These are phyloP conservation scores for Vicia faba DNA, from an alignment of 306 rosid species.

Conservation along the genomic window DNA sequence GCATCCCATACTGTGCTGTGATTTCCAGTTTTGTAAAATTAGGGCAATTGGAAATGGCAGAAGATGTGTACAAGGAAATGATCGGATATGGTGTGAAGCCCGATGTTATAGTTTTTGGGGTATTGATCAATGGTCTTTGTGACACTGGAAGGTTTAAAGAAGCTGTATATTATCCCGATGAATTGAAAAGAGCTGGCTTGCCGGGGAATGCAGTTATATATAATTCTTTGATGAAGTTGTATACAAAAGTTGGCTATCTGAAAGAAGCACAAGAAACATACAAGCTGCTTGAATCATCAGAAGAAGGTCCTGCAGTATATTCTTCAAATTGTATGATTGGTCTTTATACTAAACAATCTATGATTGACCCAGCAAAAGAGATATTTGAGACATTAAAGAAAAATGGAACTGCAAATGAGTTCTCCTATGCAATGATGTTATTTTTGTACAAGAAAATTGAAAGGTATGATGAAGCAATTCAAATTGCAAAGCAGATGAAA, in stretches of 20 bases:
- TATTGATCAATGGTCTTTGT: slow-evolving; percentile 80
- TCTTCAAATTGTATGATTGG: slow-evolving; percentile 90
- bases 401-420: slow-evolving; percentile 73
- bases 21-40: slow-evolving; percentile 77
- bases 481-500: slow-evolving; percentile 72
- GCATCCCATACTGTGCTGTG: slow-evolving; percentile 70
- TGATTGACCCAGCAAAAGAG: slow-evolving; percentile 73
- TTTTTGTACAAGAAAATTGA: slow-evolving; percentile 76
- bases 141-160: slow-evolving; percentile 68
- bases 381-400: slow-evolving; percentile 65
- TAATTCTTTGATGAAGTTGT: slow-evolving; percentile 83
- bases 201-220: slow-evolving; percentile 69
- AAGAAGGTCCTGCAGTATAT: slow-evolving; percentile 65
- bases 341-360: slow-evolving; percentile 67
- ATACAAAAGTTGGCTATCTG: slow-evolving; percentile 72
- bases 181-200: slow-evolving; percentile 66
- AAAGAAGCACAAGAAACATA: slow-evolving; percentile 76
- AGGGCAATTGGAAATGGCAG: slow-evolving; percentile 75
- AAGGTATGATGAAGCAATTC: slow-evolving; percentile 65
- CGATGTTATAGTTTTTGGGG: slow-evolving; percentile 71
- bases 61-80: slow-evolving; percentile 69
- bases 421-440: slow-evolving; percentile 82
- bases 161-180: slow-evolving; percentile 65
- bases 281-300: slow-evolving; percentile 57
- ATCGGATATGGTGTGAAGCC: slow-evolving; percentile 61